These are phyloP conservation scores for Thalia dealbata DNA, from an alignment of 176 grass and related monocot genomes.

Conservation along the genomic window DNA sequence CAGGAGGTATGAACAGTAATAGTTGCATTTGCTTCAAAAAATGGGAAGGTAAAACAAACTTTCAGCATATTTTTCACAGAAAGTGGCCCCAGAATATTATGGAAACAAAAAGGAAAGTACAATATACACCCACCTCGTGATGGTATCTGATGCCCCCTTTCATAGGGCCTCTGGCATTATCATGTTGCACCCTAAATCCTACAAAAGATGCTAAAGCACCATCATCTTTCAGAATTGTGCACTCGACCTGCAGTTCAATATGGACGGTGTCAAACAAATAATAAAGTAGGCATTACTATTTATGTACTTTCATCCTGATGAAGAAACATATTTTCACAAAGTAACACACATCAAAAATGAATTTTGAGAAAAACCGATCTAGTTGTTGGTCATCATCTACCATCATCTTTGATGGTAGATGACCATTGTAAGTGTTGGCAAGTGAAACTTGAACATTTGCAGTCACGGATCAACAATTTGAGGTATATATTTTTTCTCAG, in stretches of 20 bases:
- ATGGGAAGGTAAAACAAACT: no score
- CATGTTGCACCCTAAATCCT: slow-evolving; percentile 93
- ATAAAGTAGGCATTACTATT: background rate
- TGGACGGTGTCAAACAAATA: background rate
- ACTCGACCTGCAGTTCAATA: slow-evolving; percentile 61
- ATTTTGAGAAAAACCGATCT: no score
- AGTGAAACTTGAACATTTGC: background rate
- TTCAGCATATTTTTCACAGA: no score
- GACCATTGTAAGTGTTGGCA: background rate
- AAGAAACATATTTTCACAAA: background rate
- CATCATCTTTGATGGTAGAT: background rate
- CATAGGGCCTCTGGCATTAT: slow-evolving; percentile 93
- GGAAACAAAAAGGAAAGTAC: background rate
- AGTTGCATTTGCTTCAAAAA: no score
- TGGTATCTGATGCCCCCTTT: slow-evolving; percentile 98
- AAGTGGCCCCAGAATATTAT: background rate
- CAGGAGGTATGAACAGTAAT: no score
- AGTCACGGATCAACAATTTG: background rate
- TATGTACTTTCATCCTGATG: background rate
- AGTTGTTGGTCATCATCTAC: no score
- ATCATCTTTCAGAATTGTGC: slow-evolving; percentile 92
- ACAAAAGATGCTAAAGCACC: slow-evolving; percentile 71
- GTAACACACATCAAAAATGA: background rate
- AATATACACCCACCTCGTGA: slow-evolving; percentile 39
- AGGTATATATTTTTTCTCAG: background rate